Conservation (phyloP, 2,329 filamentous ascomycete species). For the Stachybotrys chartarum region DNA sequence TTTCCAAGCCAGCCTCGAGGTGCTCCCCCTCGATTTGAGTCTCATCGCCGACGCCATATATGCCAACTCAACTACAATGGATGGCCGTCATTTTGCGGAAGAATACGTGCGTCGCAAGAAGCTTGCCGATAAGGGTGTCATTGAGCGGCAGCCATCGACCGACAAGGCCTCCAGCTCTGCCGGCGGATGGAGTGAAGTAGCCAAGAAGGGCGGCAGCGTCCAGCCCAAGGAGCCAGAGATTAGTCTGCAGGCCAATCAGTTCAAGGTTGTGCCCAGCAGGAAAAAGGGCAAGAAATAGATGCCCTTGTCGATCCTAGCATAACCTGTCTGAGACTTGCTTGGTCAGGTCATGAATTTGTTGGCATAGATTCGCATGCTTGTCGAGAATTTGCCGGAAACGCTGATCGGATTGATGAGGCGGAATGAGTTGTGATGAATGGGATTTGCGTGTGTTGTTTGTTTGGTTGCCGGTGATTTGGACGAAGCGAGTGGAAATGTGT, state of each 20-base stretch:
- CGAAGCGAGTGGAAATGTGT: no score
- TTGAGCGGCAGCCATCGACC: slow-evolving; percentile 62
- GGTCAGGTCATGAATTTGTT: slow-evolving; percentile 5
- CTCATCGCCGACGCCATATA: slow-evolving; percentile 91
- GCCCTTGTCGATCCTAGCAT: background rate
- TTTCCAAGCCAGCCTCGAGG: slow-evolving; percentile 69
- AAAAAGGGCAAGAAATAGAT: slow-evolving; percentile 80
- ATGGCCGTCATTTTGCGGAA: slow-evolving; percentile 86
- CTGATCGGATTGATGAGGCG: background rate
- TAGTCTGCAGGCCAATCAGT: slow-evolving; percentile 49
- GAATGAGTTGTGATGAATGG: background rate
- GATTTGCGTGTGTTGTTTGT: no score
- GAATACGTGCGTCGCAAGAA: slow-evolving; percentile 92
- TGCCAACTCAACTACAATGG: slow-evolving; percentile 77
- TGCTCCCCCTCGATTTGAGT: slow-evolving; percentile 68
- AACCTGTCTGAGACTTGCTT: background rate
- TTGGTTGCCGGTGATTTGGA: no score
- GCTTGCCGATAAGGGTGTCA: slow-evolving; percentile 84
- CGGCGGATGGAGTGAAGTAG: slow-evolving; percentile 92
- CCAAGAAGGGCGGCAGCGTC: slow-evolving; percentile 69
- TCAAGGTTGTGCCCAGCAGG: slow-evolving; percentile 85
- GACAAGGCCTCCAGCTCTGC: slow-evolving; percentile 39
- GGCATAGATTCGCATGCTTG: background rate
- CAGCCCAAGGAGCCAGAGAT: slow-evolving; percentile 34
- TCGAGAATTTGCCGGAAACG: slow-evolving; percentile 1